Base-by-base conservation (phyloP, 345 rosid species). In the Stellera chamaejasme region DNA sequence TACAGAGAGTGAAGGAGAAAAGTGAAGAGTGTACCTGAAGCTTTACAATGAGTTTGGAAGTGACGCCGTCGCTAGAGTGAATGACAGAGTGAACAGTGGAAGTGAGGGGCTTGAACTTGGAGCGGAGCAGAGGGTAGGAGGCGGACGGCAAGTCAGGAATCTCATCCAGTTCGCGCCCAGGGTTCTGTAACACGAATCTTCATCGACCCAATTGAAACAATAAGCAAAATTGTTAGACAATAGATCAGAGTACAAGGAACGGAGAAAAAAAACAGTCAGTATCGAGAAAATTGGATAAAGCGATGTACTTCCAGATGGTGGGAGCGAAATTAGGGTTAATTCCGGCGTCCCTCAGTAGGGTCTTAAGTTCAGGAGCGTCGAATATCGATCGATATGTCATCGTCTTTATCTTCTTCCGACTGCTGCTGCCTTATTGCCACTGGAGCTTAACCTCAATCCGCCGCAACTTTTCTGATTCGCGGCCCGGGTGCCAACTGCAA, bases 61-160 rank as follows among this genome's bases (percentile, higher is more conserved):
- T 89, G 73, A 88, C 88, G 66, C 79, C 80, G 62, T 93, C 97
- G 5, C 69, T 75, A 49, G 97, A 93, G 44, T 87, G 82, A 56
- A 74, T 61, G 14, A 72, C 78, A 0, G 92, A 79, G 73, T 93
- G 79, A n/a, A 89, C 71, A 62, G 79, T 66, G 25, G 97, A 93
- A 51, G 94, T 80, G 50, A 87, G 72, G 66, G 85, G 70, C 78
- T 76, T 81, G 85, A 93, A 93, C 70, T 87, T 89, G 1, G 90
- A 71, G 13, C 66, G 79, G n/a, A 93, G 86, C 12, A 89, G 66
- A 13, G 75, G 43, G 70, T 93, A 89, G 9, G 90, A 89, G 12
- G 86, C 69, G 1, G 94, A 59, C 10, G 96, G 97, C 72, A 93
- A 46, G 52, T 75, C 69, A 4, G 89, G 96, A 36, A 93, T 76